phyloP scores from a whole-genome alignment of 2,329 filamentous ascomycete genomes.

The Gremmenia infestans region DNA sequence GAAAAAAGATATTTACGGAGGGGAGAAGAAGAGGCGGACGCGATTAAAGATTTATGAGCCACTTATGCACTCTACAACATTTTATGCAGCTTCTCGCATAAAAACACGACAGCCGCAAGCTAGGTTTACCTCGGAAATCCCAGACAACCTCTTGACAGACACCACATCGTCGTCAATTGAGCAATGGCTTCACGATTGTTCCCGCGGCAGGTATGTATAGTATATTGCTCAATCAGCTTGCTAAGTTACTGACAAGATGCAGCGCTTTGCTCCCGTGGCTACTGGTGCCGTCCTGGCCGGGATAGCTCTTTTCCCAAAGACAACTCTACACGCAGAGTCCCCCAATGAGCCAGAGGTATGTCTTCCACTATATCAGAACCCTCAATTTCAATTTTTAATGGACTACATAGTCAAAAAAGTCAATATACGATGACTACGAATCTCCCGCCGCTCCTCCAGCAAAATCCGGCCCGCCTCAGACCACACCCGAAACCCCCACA shows the following conservation, averaged over 20 bases:
- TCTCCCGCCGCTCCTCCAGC: constrained; percentile 33
- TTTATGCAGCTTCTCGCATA: constrained; percentile 16
- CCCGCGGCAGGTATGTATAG: constrained; percentile 43
- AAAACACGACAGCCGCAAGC: constrained; percentile 11
- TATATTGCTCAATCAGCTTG: constrained; percentile 8
- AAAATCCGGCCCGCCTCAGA: constrained; percentile 18
- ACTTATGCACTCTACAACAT: constrained; percentile 10
- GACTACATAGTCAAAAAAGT: constrained; percentile 48
- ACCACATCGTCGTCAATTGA: constrained; percentile 24
- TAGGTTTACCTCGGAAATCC: constrained; percentile 3
- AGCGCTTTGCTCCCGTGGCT: constrained; percentile 46
- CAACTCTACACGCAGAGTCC: constrained; percentile 44
- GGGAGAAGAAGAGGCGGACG: background rate
- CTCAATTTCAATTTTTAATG: constrained; percentile 2
- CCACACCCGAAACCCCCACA: constrained; percentile 24
- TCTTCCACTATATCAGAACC: background rate
- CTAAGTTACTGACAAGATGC: constrained; percentile 13
- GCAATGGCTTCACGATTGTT: constrained; percentile 49
- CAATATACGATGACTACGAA: constrained; percentile 75
- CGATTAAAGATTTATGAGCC: constrained; percentile 13
- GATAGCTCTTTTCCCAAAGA: constrained; percentile 42
- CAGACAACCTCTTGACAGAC: constrained; percentile 17
- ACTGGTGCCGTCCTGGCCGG: constrained; percentile 37
- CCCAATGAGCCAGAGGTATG: constrained; percentile 25
- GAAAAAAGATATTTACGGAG: background rate